Evolutionary conservation across 805 yeast species (phyloP), one percentile per base, ranked within the genome.

Genomic region (Cyberlindnera nakhonratchasimensis): DNA sequence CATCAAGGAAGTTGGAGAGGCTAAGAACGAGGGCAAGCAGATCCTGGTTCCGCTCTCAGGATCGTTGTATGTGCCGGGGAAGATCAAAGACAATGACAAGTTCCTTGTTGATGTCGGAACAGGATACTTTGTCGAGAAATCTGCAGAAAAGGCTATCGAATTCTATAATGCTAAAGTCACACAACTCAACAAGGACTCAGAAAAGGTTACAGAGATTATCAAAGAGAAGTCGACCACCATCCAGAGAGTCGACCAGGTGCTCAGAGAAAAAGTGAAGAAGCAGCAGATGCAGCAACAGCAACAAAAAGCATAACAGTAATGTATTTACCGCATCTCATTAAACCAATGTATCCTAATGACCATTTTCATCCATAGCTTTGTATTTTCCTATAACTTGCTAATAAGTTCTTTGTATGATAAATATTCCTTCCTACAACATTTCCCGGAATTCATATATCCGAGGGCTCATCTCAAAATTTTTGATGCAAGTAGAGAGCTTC

Each of bases 51-150:
- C 99, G 6, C 71, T 95, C 47, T 87, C 98, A 0, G 73, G 89
- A 16, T 87, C 96, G 0, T 67, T 93, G 30, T 93, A 93, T 53
- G 83, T 93, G 21, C 96, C 96, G 4, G 99, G 98, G 2, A 75
- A 70, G 40, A 73, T 86, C 39, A 70, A 72, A 33, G 78, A 83
- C 44, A 74, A 74, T 39, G 74, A 81, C 46, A 79, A 74, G 45
- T 93, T 83, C 55, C 70, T 93, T 60, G 96, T 93, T 9, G 99
- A 93, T 59, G 82, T 93, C 20, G 99, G 99, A 26, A 93, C 99
- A 0, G 98, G 98, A 3, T 93, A 93, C 61, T 93, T 76, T 59
- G 90, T 89, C 14, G 96, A 88, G 59, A 93, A 93, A 64, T 63
- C 63, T 37, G 76, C 78, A 0, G 66, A 67, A 7, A 88, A 85